A percentile compares a stretch with the other conserved stretches of the same genome.
phyloP scores from a whole-genome alignment of 805 yeast genomes.

The Hagleromyces aurorensis region DNA sequence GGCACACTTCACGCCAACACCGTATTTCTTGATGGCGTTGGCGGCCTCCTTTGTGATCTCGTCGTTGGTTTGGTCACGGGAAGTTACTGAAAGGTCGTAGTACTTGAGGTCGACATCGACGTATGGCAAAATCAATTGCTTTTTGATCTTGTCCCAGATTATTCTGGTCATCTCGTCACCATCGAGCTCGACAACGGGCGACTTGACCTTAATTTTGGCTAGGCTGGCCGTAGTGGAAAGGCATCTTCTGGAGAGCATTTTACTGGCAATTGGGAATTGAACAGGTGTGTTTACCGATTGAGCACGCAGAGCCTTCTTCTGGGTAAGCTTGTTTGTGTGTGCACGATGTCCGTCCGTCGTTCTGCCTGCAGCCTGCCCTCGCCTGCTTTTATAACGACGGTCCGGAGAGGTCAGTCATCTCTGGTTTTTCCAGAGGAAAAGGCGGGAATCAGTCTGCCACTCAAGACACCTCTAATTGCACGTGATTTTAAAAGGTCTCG shows the following conservation, averaged over 20 bases:
- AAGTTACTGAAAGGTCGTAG: conserved; percentile 62
- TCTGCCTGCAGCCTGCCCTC: too few relatives aligned
- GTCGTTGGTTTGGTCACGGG: conserved; percentile 66
- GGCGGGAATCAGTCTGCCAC: too few relatives aligned
- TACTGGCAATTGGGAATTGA: too few relatives aligned
- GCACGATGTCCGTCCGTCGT: too few relatives aligned
- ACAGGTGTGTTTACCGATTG: too few relatives aligned
- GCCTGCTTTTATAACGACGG: too few relatives aligned
- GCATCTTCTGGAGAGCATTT: conserved; percentile 20
- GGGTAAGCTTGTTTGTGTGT: too few relatives aligned
- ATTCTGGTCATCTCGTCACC: conserved; percentile 87
- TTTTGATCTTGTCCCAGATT: conserved; percentile 71
- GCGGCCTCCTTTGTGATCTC: conserved; percentile 74
- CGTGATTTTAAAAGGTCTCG: too few relatives aligned
- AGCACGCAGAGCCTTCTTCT: too few relatives aligned
- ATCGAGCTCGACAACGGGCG: conserved; percentile 70
- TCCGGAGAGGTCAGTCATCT: too few relatives aligned
- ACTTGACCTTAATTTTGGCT: conserved; percentile 59
- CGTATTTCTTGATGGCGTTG: conserved; percentile 61
- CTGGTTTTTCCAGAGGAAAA: too few relatives aligned
- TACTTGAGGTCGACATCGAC: conserved; percentile 67
- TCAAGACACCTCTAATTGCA: too few relatives aligned
- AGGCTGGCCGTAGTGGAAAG: conserved; percentile 24
- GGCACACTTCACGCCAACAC: conserved; percentile 80
- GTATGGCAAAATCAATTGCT: conserved; percentile 58